phyloP scores from a whole-genome alignment of 2,329 filamentous ascomycete species.

The Pseudocercospora cruenta region DNA sequence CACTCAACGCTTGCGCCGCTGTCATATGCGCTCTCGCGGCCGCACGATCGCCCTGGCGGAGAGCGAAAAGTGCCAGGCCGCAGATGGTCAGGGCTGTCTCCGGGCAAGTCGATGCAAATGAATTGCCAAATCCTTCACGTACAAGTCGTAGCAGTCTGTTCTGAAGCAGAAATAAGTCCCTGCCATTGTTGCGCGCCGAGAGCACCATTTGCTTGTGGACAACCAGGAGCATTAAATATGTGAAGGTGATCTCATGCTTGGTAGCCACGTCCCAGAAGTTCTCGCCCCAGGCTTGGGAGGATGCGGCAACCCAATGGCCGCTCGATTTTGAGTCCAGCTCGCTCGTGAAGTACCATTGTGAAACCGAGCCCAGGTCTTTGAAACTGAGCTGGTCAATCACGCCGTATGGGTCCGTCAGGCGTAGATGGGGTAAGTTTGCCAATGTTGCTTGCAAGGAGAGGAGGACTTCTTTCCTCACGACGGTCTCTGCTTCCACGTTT shows the following conservation, averaged over 20 bases:
- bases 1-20: conserved; percentile 3
- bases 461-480: background rate
- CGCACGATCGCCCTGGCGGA: conserved; percentile 7
- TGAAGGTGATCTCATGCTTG: conserved; percentile 4
- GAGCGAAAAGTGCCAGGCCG: conserved; percentile 12
- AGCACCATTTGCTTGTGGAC: conserved; percentile 11
- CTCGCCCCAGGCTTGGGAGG: conserved; percentile 9
- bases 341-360: conserved; percentile 15
- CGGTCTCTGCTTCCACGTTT: background rate
- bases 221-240: conserved; percentile 6
- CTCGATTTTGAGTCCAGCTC: background rate
- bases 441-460: background rate
- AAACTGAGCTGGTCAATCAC: background rate
- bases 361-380: background rate
- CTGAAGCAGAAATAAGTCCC: conserved; percentile 4
- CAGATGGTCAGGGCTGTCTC: conserved; percentile 8
- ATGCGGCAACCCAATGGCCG: background rate
- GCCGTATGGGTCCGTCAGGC: conserved; percentile 6
- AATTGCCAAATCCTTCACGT: background rate
- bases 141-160: conserved; percentile 7
- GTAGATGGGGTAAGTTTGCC: background rate
- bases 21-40: conserved; percentile 11
- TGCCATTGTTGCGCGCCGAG: background rate
- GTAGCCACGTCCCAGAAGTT: conserved; percentile 9
- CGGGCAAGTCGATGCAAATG: background rate